Conservation (phyloP, 2,329 filamentous ascomycete species). For the Fusarium goolgardi region DNA sequence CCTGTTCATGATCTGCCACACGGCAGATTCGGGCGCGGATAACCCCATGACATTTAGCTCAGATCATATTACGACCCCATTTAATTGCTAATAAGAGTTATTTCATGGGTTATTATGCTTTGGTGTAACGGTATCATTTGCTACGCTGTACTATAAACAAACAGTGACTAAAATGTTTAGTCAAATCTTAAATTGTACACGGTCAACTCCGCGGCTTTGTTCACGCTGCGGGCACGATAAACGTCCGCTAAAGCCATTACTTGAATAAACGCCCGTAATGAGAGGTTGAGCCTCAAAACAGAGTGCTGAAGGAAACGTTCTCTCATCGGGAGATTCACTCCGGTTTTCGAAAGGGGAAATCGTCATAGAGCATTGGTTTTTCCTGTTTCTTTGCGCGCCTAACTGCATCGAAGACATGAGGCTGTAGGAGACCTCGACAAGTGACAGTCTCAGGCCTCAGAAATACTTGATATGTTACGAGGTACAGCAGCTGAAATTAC, state of each 20-base stretch:
- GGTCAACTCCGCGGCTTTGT: not conserved
- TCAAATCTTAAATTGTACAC: not conserved
- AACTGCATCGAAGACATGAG: not conserved
- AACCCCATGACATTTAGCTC: constrained; percentile 2
- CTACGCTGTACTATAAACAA: not conserved
- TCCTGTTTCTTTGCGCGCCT: not conserved
- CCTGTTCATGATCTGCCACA: constrained; percentile 1
- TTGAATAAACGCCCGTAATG: not conserved
- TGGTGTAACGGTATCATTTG: not conserved
- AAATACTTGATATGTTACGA: not conserved
- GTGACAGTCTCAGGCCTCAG: not conserved
- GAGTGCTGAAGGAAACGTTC: not conserved
- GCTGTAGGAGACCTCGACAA: not conserved
- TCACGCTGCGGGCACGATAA: not conserved
- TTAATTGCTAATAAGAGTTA: not conserved
- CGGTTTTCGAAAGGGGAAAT: not conserved
- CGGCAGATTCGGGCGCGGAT: not conserved
- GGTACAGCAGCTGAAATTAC: not conserved
- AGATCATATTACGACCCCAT: constrained; percentile 1
- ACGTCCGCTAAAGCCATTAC: not conserved
- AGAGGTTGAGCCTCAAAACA: not conserved
- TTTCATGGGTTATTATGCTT: not conserved
- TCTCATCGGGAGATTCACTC: not conserved
- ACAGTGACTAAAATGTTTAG: not conserved
- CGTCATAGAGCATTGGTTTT: not conserved